A percentile compares a stretch with the other conserved stretches of the same genome.
Evolutionary conservation across 1,284 basidiomycete genomes (phyloP).

Genomic region (Papiliotrema terrestris): DNA sequence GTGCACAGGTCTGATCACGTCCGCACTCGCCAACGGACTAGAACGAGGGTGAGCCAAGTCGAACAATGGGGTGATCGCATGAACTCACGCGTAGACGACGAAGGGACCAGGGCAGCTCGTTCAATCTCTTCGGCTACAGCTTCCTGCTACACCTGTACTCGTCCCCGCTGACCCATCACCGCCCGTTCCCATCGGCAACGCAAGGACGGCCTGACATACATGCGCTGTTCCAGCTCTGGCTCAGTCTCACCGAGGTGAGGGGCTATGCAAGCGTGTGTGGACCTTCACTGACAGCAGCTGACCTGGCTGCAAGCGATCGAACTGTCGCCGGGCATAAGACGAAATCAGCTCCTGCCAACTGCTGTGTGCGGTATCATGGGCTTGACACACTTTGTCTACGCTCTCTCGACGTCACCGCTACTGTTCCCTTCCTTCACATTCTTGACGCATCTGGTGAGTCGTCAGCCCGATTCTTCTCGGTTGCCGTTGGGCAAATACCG

Average conservation of each 20-base stretch:
- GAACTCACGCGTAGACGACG: slow-evolving; percentile 7
- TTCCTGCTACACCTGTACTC: slow-evolving; percentile 48
- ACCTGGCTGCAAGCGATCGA: slow-evolving; percentile 45
- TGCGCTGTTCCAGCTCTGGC: slow-evolving; percentile 45
- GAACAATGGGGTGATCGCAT: no score
- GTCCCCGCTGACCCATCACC: slow-evolving; percentile 45
- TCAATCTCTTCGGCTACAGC: slow-evolving; percentile 46
- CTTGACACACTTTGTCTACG: slow-evolving; percentile 41
- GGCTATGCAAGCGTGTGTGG: not conserved
- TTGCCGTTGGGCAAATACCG: no score
- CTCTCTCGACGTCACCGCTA: slow-evolving; percentile 32
- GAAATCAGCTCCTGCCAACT: slow-evolving; percentile 43
- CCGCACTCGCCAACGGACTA: slow-evolving; percentile 39
- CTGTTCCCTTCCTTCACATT: slow-evolving; percentile 47
- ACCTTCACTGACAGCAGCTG: slow-evolving; percentile 32
- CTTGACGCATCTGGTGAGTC: slow-evolving; percentile 41
- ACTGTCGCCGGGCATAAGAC: slow-evolving; percentile 24
- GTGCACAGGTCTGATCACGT: slow-evolving; percentile 36
- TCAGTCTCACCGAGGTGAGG: slow-evolving; percentile 42
- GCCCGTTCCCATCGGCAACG: slow-evolving; percentile 18
- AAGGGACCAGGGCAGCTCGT: slow-evolving; percentile 36
- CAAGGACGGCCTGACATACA: slow-evolving; percentile 43
- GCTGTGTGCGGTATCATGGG: slow-evolving; percentile 42
- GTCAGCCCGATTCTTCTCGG: no score
- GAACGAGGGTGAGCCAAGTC: slow-evolving; percentile 30